These are phyloP conservation scores for Aplosporella prunicola DNA, from an alignment of 2,329 filamentous ascomycete genomes.

Conservation along the genomic window DNA sequence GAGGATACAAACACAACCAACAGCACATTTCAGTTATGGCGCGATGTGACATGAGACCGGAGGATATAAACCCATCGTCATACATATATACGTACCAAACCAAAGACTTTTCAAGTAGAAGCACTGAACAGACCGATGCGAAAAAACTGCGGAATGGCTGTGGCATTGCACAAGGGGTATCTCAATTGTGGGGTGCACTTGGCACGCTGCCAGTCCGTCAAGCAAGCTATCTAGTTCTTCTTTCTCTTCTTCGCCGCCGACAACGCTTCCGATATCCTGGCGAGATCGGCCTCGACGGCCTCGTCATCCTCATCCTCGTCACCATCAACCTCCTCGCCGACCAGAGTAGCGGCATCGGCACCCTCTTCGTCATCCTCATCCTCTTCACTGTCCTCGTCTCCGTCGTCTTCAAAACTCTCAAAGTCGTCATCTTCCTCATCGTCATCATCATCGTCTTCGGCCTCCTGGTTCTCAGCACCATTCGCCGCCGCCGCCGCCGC, in stretches of 20 bases:
- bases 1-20: too few relatives aligned
- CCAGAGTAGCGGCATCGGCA: slow-evolving; percentile 16
- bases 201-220: too few relatives aligned
- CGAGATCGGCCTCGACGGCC: slow-evolving; percentile 24
- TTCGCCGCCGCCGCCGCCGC: slow-evolving; percentile 5
- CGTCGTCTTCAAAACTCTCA: slow-evolving; percentile 12
- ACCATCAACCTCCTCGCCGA: slow-evolving; percentile 13
- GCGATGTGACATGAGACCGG: too few relatives aligned
- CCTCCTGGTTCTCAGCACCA: slow-evolving; percentile 33
- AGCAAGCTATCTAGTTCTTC: neutral
- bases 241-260: slow-evolving; percentile 22
- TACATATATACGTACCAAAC: too few relatives aligned
- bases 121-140: too few relatives aligned
- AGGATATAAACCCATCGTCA: too few relatives aligned
- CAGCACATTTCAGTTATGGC: too few relatives aligned
- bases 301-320: slow-evolving; percentile 15
- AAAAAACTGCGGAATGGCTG: too few relatives aligned
- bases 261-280: slow-evolving; percentile 25
- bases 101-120: too few relatives aligned
- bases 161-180: too few relatives aligned
- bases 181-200: too few relatives aligned
- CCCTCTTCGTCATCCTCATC: slow-evolving; percentile 19
- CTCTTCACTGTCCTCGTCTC: slow-evolving; percentile 11
- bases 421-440: slow-evolving; percentile 14
- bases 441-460: slow-evolving; percentile 24